Evolutionary conservation across 2,329 filamentous ascomycete species (phyloP).

Genomic region (Xylaria sp.): DNA sequence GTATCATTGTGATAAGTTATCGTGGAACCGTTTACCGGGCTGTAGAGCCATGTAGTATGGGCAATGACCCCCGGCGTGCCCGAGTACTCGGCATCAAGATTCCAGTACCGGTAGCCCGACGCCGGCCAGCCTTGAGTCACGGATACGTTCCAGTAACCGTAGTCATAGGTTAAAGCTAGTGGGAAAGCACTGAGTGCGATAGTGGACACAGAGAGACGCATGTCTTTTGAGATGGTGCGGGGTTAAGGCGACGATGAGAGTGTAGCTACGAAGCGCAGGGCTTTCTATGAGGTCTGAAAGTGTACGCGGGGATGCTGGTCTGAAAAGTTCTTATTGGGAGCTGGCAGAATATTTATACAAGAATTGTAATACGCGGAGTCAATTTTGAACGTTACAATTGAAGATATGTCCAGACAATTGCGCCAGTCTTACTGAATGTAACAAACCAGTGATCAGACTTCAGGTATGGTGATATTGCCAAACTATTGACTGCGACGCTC

Average conservation of each 20-base stretch:
- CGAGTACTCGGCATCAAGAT: slow-evolving; percentile 6
- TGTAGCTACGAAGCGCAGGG: background rate
- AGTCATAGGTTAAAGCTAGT: background rate
- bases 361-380: background rate
- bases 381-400: background rate
- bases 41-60: background rate
- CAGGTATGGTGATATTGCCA: background rate
- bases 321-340: background rate
- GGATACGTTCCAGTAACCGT: slow-evolving; percentile 5
- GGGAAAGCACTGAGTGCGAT: background rate
- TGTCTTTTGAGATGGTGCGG: background rate
- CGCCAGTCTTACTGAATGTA: background rate
- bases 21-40: background rate
- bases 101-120: slow-evolving; percentile 7
- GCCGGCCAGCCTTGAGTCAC: slow-evolving; percentile 1
- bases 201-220: background rate
- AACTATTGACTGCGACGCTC: background rate
- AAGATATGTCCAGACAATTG: background rate
- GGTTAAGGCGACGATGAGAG: background rate
- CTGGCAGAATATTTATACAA: background rate
- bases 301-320: background rate
- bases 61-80: background rate
- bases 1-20: slow-evolving; percentile 1
- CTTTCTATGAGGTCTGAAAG: background rate
- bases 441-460: background rate